Base-by-base conservation (phyloP, 2,329 filamentous ascomycete genomes). In the Daldinia sp. region DNA sequence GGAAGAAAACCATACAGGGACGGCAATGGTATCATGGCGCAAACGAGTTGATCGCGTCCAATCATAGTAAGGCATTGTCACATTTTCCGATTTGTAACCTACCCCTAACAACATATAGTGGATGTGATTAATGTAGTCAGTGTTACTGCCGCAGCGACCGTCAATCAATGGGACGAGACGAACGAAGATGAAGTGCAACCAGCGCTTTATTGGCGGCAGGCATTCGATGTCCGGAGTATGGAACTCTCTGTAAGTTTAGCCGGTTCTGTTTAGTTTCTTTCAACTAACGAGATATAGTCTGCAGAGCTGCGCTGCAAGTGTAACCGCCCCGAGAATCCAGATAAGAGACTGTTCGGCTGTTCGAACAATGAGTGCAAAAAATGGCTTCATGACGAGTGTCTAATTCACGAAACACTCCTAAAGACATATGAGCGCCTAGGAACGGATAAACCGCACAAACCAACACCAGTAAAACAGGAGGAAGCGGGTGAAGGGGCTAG, bases 71-170 rank as follows among this genome's bases (percentile, higher is more conserved):
- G 83, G 75, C 49, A n/a, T n/a, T 25, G 23, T 32, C 32, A 13
- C 27, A 35, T 32, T 13, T 23, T 5, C 45, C 13, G 27, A 2
- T 52, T 50, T 35, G 15, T 17, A 4, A 11, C 25, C 1, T 7
- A 30, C 10, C n/a, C 51, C 67, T 75, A 77, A 70, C 74, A 19
- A 32, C 30, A 6, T 5, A 37, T 64, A 86, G 85, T 92, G 88
- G 88, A 91, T 59, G 85, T 93, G 39, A 90, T 93, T 74, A 90
- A 92, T 65, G 90, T 90, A 3, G 83, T 88, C 72, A 88, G 87
- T 54, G 87, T 92, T 13, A 87, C 89, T 15, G 84, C 84, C 23
- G 79, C 79, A 43, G 85, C 89, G 1, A 79, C 81, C 4, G 86
- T 92, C 15, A 84, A 85, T 60, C 84, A 90, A 68, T 92, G 90